Percentiles rank a stretch among this genome's conserved stretches.
phyloP scores from a whole-genome alignment of 371 early-diverging fungal genomes.

The Homolaphlyctis polyrhiza region DNA sequence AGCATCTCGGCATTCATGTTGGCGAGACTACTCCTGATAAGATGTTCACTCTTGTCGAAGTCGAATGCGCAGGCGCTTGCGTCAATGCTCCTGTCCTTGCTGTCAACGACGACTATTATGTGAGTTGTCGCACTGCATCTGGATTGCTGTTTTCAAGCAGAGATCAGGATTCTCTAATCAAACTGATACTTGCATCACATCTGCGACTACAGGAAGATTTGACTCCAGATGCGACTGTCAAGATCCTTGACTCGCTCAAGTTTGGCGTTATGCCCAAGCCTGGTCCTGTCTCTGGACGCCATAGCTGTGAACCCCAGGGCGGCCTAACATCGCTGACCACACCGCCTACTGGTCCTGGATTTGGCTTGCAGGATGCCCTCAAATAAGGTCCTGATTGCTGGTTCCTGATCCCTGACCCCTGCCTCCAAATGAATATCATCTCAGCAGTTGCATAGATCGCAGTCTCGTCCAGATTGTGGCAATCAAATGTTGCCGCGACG shows the following conservation, averaged over 20 bases:
- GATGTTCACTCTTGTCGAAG: constrained; percentile 94
- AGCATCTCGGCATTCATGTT: constrained; percentile 82
- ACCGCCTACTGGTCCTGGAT: constrained; percentile 92
- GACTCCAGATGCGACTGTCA: constrained; percentile 84
- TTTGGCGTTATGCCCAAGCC: constrained; percentile 66
- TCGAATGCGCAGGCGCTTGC: constrained; percentile 99
- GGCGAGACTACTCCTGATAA: constrained; percentile 94
- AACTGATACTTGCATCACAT: background rate
- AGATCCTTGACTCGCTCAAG: constrained; percentile 83
- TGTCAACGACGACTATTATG: constrained; percentile 96
- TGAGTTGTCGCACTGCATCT: constrained; percentile 26
- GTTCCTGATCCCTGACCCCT: no score
- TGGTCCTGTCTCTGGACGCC: constrained; percentile 83
- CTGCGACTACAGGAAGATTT: constrained; percentile 76
- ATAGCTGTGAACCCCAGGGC: constrained; percentile 83
- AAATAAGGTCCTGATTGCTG: no score
- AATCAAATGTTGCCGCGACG: no score
- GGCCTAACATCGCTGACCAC: constrained; percentile 77
- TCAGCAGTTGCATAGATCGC: no score
- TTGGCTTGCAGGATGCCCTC: no score
- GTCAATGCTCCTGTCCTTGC: constrained; percentile 97
- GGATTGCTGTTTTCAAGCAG: background rate
- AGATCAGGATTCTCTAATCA: background rate
- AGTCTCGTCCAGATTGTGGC: no score
- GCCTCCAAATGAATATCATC: no score